These are phyloP conservation scores for Phytophthora meadii DNA, from an alignment of 352 stramenopile genomes.

Conservation along the genomic window DNA sequence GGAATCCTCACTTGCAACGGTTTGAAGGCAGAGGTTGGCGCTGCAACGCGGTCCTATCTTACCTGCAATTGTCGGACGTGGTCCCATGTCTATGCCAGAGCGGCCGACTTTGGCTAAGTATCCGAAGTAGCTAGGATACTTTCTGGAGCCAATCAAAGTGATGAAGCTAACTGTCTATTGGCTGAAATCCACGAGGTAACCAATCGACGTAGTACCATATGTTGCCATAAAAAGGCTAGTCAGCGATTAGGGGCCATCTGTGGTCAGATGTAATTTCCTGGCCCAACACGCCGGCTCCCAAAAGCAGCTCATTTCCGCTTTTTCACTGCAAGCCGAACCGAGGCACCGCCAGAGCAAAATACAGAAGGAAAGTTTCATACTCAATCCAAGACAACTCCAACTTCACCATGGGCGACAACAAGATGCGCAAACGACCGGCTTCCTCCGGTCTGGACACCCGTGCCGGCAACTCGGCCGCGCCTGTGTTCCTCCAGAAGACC, in stretches of 20 bases:
- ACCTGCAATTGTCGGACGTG: constrained; percentile 19
- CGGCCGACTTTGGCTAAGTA: constrained; percentile 25
- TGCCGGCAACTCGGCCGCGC: constrained; percentile 34
- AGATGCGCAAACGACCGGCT: constrained; percentile 41
- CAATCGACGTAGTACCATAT: constrained; percentile 8
- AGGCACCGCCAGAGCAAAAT: constrained; percentile 18
- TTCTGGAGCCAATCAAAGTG: constrained; percentile 8
- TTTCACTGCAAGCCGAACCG: constrained; percentile 11
- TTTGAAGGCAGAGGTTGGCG: background rate
- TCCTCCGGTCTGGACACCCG: constrained; percentile 9
- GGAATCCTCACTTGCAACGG: background rate
- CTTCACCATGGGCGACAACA: constrained; percentile 39
- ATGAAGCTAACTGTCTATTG: constrained; percentile 5
- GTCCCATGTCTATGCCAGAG: constrained; percentile 11
- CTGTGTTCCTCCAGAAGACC: constrained; percentile 93
- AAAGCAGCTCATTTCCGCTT: constrained; percentile 39
- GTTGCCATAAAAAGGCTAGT: constrained; percentile 7
- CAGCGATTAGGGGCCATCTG: background rate
- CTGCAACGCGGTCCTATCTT: constrained; percentile 14
- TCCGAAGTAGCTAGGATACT: constrained; percentile 15
- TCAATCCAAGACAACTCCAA: constrained; percentile 19
- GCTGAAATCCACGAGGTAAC: background rate
- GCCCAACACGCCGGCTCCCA: constrained; percentile 13
- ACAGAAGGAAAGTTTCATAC: constrained; percentile 37
- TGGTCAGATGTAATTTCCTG: constrained; percentile 30